Evolutionary conservation across 129 eudicot species (phyloP).

Genomic region (Solidago caesia): DNA sequence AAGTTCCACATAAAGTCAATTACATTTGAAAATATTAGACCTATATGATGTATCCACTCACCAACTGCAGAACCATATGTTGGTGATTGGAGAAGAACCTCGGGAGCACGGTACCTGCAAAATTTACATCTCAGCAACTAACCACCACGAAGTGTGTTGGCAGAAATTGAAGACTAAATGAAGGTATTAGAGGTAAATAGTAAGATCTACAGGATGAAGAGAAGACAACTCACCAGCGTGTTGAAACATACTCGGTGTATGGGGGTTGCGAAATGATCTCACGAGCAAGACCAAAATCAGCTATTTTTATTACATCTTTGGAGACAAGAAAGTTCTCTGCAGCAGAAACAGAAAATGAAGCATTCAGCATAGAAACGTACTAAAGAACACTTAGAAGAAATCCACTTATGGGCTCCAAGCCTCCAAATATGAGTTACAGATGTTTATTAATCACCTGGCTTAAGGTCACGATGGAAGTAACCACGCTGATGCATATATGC

Average conservation of each 20-base stretch:
- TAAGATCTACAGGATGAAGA: constrained; percentile 8
- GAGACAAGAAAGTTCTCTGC: constrained; percentile 90
- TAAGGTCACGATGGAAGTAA: constrained; percentile 96
- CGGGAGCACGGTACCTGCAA: constrained; percentile 98
- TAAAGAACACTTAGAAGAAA: not conserved
- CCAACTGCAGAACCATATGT: constrained; percentile 94
- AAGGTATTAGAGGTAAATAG: not conserved
- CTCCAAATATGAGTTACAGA: not conserved
- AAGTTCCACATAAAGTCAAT: not conserved
- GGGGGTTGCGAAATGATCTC: constrained; percentile 86
- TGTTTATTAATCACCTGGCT: constrained; percentile 67
- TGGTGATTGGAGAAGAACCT: constrained; percentile 90
- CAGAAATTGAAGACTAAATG: not conserved
- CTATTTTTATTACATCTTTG: constrained; percentile 72
- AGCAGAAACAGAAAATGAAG: constrained; percentile 18
- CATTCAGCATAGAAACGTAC: constrained; percentile 18
- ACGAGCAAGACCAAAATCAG: constrained; percentile 99
- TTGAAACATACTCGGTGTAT: constrained; percentile 93
- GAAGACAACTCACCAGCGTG: constrained; percentile 76
- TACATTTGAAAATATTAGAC: not conserved
- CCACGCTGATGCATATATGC: constrained; percentile 96
- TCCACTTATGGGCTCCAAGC: not conserved
- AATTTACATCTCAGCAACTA: constrained; percentile 15
- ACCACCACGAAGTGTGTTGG: not conserved
- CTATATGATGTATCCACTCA: constrained; percentile 42